Evolutionary conservation across 345 rosid genomes (phyloP), one percentile per base, ranked within the genome.

Genomic region (Garcia nutans): DNA sequence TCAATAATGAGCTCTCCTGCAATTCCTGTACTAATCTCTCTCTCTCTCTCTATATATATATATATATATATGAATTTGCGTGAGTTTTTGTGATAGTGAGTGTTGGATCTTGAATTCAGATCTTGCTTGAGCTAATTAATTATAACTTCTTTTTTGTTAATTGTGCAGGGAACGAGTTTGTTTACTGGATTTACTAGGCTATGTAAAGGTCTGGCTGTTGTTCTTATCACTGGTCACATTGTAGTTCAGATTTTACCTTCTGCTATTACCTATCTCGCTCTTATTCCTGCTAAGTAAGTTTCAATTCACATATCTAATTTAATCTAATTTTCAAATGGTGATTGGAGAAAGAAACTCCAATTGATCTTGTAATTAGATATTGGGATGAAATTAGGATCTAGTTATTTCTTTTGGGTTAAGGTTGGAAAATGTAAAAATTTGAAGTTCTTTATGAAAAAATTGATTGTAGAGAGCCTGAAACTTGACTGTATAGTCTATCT

Each of bases 201-300:
- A 49, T 92, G 99, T 85, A 93, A 96, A 84, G 98, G 97, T 70
- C 76, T 93, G 17, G 91, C 97, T 3, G 90, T 88, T 66, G 91
- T 96, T 49, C 93, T 93, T 42, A 87, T 90, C 26, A 83, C 83
- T 22, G 98, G 94, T 3, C 96, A 96, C 89, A 62, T 86, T 84
- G 82, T 88, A 42, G 96, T 93, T 85, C 99, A 87, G 83, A 76
- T 92, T 84, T 64, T 93, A 41, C 99, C 99, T 50, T 75, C 91
- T 3, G 82, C 97, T 68, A 78, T 91, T 61, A 17, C 80, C 42
- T 92, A 90, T 80, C 91, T 96, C 63, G 96, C 98, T 70, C 88
- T 96, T 17, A 96, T 96, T 84, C 99, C 98, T 26, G 97, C 99
- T 50, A 89, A 90, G 98, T 91, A 80, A 37, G 1, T 65, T 45